Conservation (phyloP, 192 early-diverging fungal genomes). For the Phlyctochytrium arcticum region DNA sequence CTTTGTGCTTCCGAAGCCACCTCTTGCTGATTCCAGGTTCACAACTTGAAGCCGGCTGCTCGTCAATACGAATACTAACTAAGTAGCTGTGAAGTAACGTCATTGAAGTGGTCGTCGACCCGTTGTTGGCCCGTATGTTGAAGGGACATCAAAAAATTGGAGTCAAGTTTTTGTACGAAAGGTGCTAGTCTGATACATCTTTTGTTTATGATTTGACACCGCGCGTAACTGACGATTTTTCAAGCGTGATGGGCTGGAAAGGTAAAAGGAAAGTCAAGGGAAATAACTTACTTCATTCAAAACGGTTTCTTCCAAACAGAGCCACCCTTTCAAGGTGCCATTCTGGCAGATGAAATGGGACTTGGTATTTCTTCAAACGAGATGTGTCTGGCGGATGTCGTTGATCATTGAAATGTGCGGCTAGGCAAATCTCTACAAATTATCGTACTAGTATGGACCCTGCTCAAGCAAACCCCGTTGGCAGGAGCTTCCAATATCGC, state of each 20-base stretch:
- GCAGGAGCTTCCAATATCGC: background rate
- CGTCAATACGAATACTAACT: too few relatives aligned
- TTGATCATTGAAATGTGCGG: background rate
- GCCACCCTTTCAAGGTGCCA: too few relatives aligned
- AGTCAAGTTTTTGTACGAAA: conserved; percentile 49
- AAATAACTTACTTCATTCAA: too few relatives aligned
- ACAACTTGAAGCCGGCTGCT: too few relatives aligned
- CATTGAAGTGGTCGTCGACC: conserved; percentile 47
- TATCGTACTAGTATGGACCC: conserved; percentile 45
- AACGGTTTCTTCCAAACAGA: too few relatives aligned
- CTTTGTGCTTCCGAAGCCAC: too few relatives aligned
- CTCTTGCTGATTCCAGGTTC: too few relatives aligned
- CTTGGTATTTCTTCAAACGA: conserved; percentile 2
- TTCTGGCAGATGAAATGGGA: conserved; percentile 53
- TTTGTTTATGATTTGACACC: too few relatives aligned
- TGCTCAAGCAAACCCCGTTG: conserved; percentile 30
- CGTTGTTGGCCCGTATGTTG: conserved; percentile 29
- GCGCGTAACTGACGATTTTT: background rate
- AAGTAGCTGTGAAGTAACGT: too few relatives aligned
- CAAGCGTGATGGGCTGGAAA: conserved; percentile 39
- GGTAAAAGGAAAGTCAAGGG: background rate
- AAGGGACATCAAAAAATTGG: conserved; percentile 48
- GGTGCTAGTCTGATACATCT: background rate
- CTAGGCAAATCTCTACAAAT: conserved; percentile 50
- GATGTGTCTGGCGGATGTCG: too few relatives aligned